Conservation (phyloP, 148 eudicot species). For the Arctostaphylos glauca region DNA sequence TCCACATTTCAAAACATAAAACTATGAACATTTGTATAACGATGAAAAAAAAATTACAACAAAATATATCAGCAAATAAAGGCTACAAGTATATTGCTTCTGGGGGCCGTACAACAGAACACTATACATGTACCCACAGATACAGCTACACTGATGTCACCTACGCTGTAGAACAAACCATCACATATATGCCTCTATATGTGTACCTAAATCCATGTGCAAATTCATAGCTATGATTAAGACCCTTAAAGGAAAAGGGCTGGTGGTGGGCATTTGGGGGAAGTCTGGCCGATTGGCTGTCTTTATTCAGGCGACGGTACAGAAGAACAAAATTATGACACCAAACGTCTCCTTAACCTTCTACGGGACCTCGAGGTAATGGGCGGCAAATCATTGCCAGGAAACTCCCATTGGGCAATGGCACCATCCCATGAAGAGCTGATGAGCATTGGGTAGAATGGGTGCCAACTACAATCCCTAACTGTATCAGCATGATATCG, state of each 20-base stretch:
- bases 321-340: background rate
- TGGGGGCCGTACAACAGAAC: background rate
- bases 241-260: too few species aligned
- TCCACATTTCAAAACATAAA: too few species aligned
- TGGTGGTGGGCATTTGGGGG: too few species aligned
- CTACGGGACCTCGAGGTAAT: conserved; percentile 26
- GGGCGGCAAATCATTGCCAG: conserved; percentile 29
- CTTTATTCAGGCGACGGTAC: too few species aligned
- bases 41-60: background rate
- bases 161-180: conserved; percentile 1
- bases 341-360: conserved; percentile 26
- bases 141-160: background rate
- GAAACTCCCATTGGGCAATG: conserved; percentile 56
- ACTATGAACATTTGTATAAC: too few species aligned
- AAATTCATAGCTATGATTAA: background rate
- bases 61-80: background rate
- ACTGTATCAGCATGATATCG: conserved; percentile 57
- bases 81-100: background rate
- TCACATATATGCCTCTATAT: background rate
- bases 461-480: conserved; percentile 88
- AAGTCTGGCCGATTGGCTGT: too few species aligned
- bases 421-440: conserved; percentile 84
- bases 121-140: background rate
- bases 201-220: background rate
- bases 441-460: conserved; percentile 54